Evolutionary conservation across 176 grass and related monocot species (phyloP).

Genomic region (Eremochloa ophiuroides): DNA sequence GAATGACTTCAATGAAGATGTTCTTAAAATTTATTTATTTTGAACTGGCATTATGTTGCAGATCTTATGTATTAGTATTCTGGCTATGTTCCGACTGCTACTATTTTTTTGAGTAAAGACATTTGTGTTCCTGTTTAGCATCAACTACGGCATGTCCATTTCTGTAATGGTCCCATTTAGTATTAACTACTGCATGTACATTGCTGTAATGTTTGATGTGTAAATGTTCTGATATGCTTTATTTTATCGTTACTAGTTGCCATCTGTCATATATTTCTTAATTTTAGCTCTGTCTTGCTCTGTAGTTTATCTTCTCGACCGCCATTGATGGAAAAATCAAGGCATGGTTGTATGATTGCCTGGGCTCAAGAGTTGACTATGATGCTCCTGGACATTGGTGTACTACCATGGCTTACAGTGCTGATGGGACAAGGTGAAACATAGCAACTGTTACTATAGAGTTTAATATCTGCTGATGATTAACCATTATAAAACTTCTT

Average conservation of each 20-base stretch:
- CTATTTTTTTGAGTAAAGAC: slow-evolving; percentile 8
- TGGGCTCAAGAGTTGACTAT: slow-evolving; percentile 98
- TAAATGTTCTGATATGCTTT: background rate
- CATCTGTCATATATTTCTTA: slow-evolving; percentile 4
- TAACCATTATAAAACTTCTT: background rate
- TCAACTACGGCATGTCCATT: background rate
- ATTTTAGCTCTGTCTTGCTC: slow-evolving; percentile 7
- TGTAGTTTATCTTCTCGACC: slow-evolving; percentile 99
- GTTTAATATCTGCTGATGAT: background rate
- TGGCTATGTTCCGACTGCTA: background rate
- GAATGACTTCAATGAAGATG: background rate
- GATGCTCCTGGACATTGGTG: slow-evolving; percentile 99
- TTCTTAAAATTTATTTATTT: slow-evolving; percentile 22
- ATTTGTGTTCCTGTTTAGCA: background rate
- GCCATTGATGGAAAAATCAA: slow-evolving; percentile 99
- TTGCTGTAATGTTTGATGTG: slow-evolving; percentile 3
- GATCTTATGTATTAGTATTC: background rate
- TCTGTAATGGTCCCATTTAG: background rate
- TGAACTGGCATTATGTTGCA: background rate
- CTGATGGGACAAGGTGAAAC: slow-evolving; percentile 83
- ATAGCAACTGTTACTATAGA: background rate
- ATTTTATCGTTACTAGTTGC: background rate
- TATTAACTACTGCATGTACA: background rate
- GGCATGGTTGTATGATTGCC: slow-evolving; percentile 96
- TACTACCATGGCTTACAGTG: slow-evolving; percentile 95